Conservation (phyloP, 2,329 filamentous ascomycete species). For the Colletotrichum siamense region DNA sequence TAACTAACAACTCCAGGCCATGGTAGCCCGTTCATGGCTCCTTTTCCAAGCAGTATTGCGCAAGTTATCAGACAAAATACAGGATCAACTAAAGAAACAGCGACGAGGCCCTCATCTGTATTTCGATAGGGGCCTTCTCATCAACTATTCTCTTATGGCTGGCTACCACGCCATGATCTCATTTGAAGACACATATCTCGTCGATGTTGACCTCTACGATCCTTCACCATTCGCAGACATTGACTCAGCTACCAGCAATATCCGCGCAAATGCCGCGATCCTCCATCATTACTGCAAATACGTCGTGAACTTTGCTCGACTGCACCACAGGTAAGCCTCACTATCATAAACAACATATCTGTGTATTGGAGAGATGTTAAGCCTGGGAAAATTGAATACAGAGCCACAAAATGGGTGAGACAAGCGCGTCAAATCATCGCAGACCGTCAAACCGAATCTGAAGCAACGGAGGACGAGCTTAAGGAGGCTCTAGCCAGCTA, state of each 20-base stretch:
- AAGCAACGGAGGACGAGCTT: background rate
- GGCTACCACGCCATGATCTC: background rate
- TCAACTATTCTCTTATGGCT: background rate
- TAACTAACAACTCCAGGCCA: background rate
- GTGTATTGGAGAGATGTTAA: background rate
- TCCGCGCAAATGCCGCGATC: constrained; percentile 6
- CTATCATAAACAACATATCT: background rate
- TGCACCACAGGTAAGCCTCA: background rate
- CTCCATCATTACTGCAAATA: constrained; percentile 1
- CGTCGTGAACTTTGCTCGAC: background rate
- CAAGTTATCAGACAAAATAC: background rate
- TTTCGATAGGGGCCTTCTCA: background rate
- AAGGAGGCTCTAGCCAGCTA: background rate
- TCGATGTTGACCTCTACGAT: background rate
- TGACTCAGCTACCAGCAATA: background rate
- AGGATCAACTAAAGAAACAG: background rate
- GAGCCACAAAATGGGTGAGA: constrained; percentile 1
- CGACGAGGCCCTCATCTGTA: background rate
- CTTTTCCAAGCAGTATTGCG: background rate
- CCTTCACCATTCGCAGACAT: background rate
- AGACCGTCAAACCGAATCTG: background rate
- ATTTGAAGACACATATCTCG: background rate
- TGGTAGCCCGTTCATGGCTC: constrained; percentile 3
- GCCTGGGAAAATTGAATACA: background rate
- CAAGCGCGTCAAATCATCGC: background rate